Conservation (phyloP, 2,329 filamentous ascomycete species). For the Seiridium unicorne region DNA sequence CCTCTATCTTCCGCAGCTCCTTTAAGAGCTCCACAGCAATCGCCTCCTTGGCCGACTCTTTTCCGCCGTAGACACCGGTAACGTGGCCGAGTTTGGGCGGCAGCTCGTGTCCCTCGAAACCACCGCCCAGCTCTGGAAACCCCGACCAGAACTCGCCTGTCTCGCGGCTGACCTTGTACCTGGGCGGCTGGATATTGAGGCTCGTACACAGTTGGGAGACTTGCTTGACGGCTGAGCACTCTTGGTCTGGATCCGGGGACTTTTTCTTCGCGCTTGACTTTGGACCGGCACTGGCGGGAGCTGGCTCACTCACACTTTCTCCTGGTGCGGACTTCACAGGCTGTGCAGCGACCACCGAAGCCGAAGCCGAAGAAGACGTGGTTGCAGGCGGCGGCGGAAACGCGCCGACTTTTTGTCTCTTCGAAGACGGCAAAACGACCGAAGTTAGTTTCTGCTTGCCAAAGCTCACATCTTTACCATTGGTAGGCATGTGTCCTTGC, state of each 20-base stretch:
- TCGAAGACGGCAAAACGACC: neutral
- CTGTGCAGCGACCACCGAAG: neutral
- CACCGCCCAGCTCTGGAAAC: neutral
- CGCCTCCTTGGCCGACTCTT: constrained; percentile 32
- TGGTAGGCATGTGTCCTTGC: constrained; percentile 23
- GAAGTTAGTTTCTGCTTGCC: constrained; percentile 6
- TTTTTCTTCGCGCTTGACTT: no score
- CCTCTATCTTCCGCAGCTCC: constrained; percentile 28
- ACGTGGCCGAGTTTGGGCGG: constrained; percentile 33
- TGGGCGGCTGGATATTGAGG: neutral
- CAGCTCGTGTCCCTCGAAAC: constrained; percentile 9
- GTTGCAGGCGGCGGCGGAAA: neutral
- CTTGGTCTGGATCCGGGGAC: neutral
- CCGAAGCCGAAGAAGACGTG: neutral
- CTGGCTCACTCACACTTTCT: neutral
- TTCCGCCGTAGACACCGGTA: constrained; percentile 29
- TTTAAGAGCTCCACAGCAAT: constrained; percentile 38
- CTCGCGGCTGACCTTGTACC: neutral
- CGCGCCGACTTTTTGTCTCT: neutral
- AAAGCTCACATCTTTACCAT: constrained; percentile 17
- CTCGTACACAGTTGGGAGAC: neutral
- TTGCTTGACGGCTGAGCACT: neutral
- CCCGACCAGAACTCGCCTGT: neutral
- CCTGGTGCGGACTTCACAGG: neutral
- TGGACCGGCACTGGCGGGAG: neutral